phyloP scores from a whole-genome alignment of 352 stramenopile species.

The Elongisporangium undulatum region DNA sequence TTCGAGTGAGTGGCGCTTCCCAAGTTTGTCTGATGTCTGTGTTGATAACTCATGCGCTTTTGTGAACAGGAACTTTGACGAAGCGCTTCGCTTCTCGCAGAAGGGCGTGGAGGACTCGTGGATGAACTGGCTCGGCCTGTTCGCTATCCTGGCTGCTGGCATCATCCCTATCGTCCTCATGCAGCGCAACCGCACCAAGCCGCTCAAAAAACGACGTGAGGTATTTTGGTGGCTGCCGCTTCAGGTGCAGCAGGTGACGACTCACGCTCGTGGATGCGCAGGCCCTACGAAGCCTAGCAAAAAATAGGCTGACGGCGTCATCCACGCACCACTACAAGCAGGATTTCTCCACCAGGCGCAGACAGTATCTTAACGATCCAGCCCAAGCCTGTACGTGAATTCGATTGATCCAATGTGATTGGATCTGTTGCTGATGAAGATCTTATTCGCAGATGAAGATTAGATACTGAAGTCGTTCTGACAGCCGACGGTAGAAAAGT shows the following conservation, averaged over 20 bases:
- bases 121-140: slow-evolving; percentile 65
- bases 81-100: slow-evolving; percentile 58
- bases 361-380: slow-evolving; percentile 49
- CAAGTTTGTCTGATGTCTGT: not conserved
- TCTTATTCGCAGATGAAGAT: slow-evolving; percentile 15
- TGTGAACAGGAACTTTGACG: slow-evolving; percentile 62
- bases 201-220: slow-evolving; percentile 69
- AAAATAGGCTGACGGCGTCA: slow-evolving; percentile 63
- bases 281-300: slow-evolving; percentile 65
- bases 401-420: not conserved
- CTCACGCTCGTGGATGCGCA: slow-evolving; percentile 4
- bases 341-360: slow-evolving; percentile 38
- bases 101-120: slow-evolving; percentile 68
- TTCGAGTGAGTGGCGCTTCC: slow-evolving; percentile 49
- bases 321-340: slow-evolving; percentile 39
- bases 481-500: too few relatives aligned
- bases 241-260: slow-evolving; percentile 4
- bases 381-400: slow-evolving; percentile 17
- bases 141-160: slow-evolving; percentile 44
- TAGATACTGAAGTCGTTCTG: slow-evolving; percentile 6
- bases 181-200: slow-evolving; percentile 69
- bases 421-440: slow-evolving; percentile 1
- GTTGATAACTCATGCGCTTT: not conserved
- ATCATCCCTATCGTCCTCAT: slow-evolving; percentile 65
- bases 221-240: slow-evolving; percentile 24